phyloP scores from a whole-genome alignment of 2,329 filamentous ascomycete genomes.

The Gaeumannomyces tritici region DNA sequence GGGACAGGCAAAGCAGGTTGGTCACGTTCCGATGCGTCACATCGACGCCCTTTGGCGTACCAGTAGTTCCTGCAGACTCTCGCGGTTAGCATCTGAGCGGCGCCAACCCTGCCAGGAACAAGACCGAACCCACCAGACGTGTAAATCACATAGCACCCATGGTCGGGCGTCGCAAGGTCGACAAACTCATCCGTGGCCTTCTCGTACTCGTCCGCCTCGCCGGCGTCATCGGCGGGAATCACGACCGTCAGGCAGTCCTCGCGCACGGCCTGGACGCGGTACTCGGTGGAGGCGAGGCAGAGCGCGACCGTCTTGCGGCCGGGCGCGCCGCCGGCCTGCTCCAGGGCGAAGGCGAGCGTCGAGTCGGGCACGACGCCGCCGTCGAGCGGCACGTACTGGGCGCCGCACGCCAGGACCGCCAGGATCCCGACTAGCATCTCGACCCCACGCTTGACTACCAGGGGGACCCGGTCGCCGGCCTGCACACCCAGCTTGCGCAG shows the following conservation, averaged over 20 bases:
- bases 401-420: constrained; percentile 45
- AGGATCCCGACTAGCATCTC: constrained; percentile 49
- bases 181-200: constrained; percentile 1
- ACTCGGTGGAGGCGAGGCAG: constrained; percentile 24
- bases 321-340: constrained; percentile 26
- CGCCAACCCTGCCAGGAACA: not conserved
- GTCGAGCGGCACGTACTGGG: constrained; percentile 51
- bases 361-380: constrained; percentile 40
- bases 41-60: constrained; percentile 18
- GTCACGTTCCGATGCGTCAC: constrained; percentile 20
- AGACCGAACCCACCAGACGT: constrained; percentile 27
- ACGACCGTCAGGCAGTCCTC: not conserved
- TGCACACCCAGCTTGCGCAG: constrained; percentile 2
- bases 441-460: constrained; percentile 43
- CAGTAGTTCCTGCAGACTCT: constrained; percentile 34
- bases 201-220: not conserved
- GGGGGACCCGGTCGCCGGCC: constrained; percentile 34
- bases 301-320: constrained; percentile 28
- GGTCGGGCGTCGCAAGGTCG: constrained; percentile 14
- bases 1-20: constrained; percentile 29
- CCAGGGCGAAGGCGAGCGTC: constrained; percentile 37
- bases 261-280: constrained; percentile 4
- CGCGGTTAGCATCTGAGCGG: not conserved
- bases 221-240: constrained; percentile 1
- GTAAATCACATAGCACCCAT: constrained; percentile 40